phyloP scores from a whole-genome alignment of 208 protist genomes.

The Acanthamoeba sp. region DNA sequence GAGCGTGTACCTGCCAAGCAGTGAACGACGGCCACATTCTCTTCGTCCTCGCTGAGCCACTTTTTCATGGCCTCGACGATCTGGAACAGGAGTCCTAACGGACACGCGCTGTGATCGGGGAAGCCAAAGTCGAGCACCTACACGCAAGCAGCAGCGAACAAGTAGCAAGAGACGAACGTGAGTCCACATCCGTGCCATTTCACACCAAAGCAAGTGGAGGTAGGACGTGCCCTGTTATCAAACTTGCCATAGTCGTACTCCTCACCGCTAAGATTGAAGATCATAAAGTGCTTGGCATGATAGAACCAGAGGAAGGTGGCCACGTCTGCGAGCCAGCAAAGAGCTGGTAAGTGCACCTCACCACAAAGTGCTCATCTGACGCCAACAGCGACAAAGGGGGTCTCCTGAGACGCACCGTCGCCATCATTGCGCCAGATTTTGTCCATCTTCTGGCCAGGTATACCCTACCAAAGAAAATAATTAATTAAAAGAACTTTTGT shows the following conservation, averaged over 20 bases:
- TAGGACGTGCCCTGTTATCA: neutral
- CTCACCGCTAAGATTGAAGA: constrained; percentile 76
- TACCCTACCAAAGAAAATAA: neutral
- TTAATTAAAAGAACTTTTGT: neutral
- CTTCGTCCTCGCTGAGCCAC: constrained; percentile 49
- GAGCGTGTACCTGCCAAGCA: constrained; percentile 76
- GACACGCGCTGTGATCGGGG: constrained; percentile 75
- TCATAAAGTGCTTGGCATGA: constrained; percentile 36
- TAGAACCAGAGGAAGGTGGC: constrained; percentile 65
- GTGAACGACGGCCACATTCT: constrained; percentile 78
- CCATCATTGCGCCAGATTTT: constrained; percentile 63
- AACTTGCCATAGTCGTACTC: constrained; percentile 75
- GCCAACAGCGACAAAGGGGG: too few relatives aligned
- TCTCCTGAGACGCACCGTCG: neutral
- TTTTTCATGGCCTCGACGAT: constrained; percentile 68
- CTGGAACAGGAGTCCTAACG: constrained; percentile 67
- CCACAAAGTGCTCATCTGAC: too few relatives aligned
- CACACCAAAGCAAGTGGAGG: neutral
- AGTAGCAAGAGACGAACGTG: neutral
- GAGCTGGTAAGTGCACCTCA: neutral
- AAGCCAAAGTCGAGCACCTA: constrained; percentile 71
- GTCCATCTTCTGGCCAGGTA: constrained; percentile 60
- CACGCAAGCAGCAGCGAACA: too few relatives aligned
- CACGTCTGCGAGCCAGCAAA: neutral
- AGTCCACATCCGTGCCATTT: too few relatives aligned